phyloP scores from a whole-genome alignment of 257 asterid species.

The Catharanthus roseus region DNA sequence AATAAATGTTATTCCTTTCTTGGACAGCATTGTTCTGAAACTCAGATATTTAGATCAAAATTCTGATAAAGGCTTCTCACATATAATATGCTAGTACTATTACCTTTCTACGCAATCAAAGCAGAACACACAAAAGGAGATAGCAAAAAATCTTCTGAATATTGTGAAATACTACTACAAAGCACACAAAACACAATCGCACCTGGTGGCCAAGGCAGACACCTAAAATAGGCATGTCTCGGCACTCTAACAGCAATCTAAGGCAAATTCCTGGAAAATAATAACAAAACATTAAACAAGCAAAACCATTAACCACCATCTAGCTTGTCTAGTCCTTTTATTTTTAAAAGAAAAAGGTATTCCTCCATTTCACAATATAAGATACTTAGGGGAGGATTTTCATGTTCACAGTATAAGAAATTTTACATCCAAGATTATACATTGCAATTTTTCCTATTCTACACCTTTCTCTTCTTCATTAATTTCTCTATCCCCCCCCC shows the following conservation, averaged over 20 bases:
- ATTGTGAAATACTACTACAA: background rate
- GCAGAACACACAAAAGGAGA: background rate
- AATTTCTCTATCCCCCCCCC: too few relatives aligned
- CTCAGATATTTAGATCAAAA: background rate
- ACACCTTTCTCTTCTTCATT: too few relatives aligned
- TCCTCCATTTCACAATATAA: too few relatives aligned
- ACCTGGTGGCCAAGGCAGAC: constrained; percentile 99
- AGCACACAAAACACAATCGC: background rate
- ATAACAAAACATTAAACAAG: constrained; percentile 11
- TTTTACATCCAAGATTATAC: too few relatives aligned
- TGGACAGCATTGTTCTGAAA: background rate
- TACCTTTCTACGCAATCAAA: background rate
- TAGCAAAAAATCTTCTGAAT: background rate
- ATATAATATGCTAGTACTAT: background rate
- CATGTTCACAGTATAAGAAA: too few relatives aligned
- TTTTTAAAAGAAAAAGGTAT: background rate
- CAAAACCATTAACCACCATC: background rate
- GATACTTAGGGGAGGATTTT: too few relatives aligned
- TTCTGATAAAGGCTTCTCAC: constrained; percentile 7
- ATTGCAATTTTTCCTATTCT: too few relatives aligned
- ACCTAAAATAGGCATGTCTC: constrained; percentile 91
- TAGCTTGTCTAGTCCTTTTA: background rate
- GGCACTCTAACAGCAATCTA: constrained; percentile 79
- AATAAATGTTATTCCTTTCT: background rate
- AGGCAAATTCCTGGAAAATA: constrained; percentile 74